Conservation (phyloP, 73 alveolate genomes). For the Strombidium stylifer region DNA sequence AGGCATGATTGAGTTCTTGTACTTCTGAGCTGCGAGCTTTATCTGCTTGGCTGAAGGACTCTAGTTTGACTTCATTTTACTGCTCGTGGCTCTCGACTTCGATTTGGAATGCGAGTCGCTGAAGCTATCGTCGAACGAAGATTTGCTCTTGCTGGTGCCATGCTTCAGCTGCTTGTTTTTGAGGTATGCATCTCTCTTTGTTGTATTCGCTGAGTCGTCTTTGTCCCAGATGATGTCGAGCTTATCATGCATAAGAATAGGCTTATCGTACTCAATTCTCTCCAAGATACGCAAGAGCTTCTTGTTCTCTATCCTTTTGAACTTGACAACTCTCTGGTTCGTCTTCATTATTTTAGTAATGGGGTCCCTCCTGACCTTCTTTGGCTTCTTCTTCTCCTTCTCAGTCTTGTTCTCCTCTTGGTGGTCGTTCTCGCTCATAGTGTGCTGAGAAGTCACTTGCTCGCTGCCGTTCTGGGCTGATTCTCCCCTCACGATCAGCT, state of each 20-base stretch:
- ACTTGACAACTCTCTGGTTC: not conserved
- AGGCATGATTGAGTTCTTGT: too few species aligned
- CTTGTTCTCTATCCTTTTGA: conserved; percentile 9
- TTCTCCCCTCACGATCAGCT: too few species aligned
- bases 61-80: not conserved
- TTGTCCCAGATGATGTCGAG: conserved; percentile 37
- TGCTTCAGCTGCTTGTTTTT: not conserved
- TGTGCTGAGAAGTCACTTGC: too few species aligned
- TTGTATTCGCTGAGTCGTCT: not conserved
- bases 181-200: not conserved
- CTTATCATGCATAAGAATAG: conserved; percentile 41
- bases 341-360: conserved; percentile 12
- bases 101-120: not conserved
- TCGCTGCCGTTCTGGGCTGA: too few species aligned
- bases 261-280: conserved; percentile 46
- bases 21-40: too few species aligned
- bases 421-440: too few species aligned
- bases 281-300: conserved; percentile 18
- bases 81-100: not conserved
- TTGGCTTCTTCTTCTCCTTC: conserved; percentile 6
- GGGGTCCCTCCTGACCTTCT: conserved; percentile 26
- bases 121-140: not conserved
- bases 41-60: not conserved
- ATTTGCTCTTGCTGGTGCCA: not conserved
- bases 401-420: not conserved